Base-by-base conservation (phyloP, 768 basidiomycete species). In the Zangia roseola region DNA sequence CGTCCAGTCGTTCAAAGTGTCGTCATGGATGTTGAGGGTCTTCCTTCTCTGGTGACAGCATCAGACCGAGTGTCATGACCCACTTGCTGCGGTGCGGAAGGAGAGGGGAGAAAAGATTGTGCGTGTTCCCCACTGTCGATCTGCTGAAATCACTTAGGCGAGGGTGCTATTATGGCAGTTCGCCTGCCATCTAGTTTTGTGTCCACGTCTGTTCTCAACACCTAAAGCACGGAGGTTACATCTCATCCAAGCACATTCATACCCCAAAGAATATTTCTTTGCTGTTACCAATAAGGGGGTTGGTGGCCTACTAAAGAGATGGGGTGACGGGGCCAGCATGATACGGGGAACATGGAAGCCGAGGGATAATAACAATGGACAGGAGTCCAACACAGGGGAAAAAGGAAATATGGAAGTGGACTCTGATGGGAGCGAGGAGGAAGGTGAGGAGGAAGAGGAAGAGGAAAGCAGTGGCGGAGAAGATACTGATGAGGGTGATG, bases 281-380 rank as follows among this genome's bases (percentile, higher is more conserved):
- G 81, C 88, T 17, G 86, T 95, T 17, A 93, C 90, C 14, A 94
- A 94, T 69, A 92, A 89, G 63, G 93, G 93, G 19, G 82, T 93
- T 12, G 91, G 90, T 12, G 88, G 86, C 4, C 70, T 93, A 16
- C 65, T 92, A 47, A 80, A 81, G 63, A 80, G 73, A 59, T 92
- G 89, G 88, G 91, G 91, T 10, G 87, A 88, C 50, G 91, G 90
- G 6, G 91, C 81, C 5, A 91, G 87, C 56, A 74, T 93, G 71
- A 73, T 92, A 45, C 76, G 91, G 33, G 79, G 79, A 10, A 72
- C 79, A 47, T 93, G 90, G 90, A 88, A 81, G 42, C 58, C 72
- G 5, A 71, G 81, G 26, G 71, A 72, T 1, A 53, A 54, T 9
- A 43, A 50, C 35, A 14, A 52, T 47, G 45, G 52, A 28, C 54